phyloP scores from a whole-genome alignment of 139 green algal genomes.

The Chlorella sp. region DNA sequence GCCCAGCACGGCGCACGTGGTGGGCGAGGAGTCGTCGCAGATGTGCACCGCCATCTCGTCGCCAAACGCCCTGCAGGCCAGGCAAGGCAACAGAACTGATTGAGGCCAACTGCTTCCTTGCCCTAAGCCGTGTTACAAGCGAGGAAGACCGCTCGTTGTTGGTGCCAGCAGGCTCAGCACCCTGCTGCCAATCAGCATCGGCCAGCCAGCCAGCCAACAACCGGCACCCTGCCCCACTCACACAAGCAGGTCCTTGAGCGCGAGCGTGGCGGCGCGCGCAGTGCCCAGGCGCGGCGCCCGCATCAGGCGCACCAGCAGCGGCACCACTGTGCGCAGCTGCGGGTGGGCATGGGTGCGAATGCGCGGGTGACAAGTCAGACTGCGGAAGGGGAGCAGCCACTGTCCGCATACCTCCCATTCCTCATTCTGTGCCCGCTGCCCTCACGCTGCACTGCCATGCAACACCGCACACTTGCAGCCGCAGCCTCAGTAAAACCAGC shows the following conservation, averaged over 20 bases:
- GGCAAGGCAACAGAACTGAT: neutral
- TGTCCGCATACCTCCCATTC: neutral
- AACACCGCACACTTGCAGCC: too few relatives aligned
- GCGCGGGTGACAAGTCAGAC: neutral
- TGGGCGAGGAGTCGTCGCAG: conserved; percentile 9
- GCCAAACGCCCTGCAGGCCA: neutral
- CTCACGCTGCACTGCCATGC: too few relatives aligned
- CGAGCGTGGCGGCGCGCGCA: conserved; percentile 16
- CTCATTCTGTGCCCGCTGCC: too few relatives aligned
- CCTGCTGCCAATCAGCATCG: too few relatives aligned
- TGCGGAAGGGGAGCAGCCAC: neutral
- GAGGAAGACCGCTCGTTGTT: too few relatives aligned
- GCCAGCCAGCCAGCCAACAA: too few relatives aligned
- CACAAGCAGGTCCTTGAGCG: conserved; percentile 6
- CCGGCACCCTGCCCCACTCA: neutral
- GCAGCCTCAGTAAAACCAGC: neutral
- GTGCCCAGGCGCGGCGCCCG: conserved; percentile 16
- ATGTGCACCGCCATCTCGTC: neutral
- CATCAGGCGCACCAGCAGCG: conserved; percentile 19
- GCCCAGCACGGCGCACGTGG: conserved; percentile 8
- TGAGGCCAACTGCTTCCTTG: too few relatives aligned
- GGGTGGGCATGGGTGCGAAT: neutral
- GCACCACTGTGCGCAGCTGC: conserved; percentile 1
- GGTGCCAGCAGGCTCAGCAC: too few relatives aligned
- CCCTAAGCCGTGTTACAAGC: too few relatives aligned